phyloP scores from a whole-genome alignment of 2,329 filamentous ascomycete species.

The Botrytis porri region DNA sequence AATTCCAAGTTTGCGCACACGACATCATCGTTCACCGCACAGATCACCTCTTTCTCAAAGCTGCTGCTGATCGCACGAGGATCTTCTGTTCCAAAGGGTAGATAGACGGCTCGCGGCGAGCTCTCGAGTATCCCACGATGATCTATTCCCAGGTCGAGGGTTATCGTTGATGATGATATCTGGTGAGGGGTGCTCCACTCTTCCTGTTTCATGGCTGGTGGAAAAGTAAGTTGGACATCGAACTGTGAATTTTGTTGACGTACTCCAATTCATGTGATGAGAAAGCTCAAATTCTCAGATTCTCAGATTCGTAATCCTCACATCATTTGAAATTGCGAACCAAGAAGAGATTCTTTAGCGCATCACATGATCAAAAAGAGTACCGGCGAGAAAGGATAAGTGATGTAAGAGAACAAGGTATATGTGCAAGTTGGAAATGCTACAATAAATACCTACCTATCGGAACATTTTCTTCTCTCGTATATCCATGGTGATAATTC shows the following conservation, averaged over 20 bases:
- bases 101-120: neutral
- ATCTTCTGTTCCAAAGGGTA: neutral
- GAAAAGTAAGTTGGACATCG: neutral
- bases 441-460: neutral
- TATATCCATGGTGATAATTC: neutral
- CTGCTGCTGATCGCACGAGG: neutral
- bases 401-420: neutral
- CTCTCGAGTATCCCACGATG: neutral
- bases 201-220: neutral
- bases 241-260: neutral
- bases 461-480: neutral
- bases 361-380: slow-evolving; percentile 1
- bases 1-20: neutral
- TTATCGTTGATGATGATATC: neutral
- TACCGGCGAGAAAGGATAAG: neutral
- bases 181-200: neutral
- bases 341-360: neutral
- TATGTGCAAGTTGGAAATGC: neutral
- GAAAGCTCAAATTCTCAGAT: neutral
- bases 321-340: neutral
- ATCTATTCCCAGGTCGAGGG: neutral
- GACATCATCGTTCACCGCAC: slow-evolving; percentile 3
- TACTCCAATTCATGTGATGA: neutral
- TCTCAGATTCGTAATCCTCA: neutral
- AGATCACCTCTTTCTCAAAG: neutral